Evolutionary conservation across 2,329 filamentous ascomycete species (phyloP).

Genomic region (Zasmidium citrigriseum): DNA sequence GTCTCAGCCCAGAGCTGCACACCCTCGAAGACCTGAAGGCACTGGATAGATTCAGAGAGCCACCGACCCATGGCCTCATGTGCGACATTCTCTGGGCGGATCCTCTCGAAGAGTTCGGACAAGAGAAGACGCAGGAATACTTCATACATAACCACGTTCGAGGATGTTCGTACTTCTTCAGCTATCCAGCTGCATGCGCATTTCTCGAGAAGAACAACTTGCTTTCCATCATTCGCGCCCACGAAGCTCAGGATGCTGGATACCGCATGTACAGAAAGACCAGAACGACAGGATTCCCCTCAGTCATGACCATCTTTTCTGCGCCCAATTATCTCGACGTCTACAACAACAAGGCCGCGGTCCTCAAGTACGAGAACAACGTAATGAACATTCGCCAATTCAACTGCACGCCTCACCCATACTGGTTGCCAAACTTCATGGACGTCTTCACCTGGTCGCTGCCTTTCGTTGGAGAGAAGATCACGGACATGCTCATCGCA

Average conservation of each 20-base stretch:
- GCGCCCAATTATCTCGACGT: slow-evolving; percentile 98
- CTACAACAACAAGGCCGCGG: slow-evolving; percentile 99
- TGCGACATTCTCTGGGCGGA: slow-evolving; percentile 99
- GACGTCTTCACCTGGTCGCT: slow-evolving; percentile 99
- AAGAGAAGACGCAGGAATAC: slow-evolving; percentile 97
- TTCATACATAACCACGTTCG: slow-evolving; percentile 98
- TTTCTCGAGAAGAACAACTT: slow-evolving; percentile 99
- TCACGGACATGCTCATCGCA: slow-evolving; percentile 98
- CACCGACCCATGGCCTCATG: slow-evolving; percentile 96
- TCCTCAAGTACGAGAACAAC: slow-evolving; percentile 99
- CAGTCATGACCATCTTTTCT: slow-evolving; percentile 99
- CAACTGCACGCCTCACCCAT: slow-evolving; percentile 98
- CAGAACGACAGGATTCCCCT: slow-evolving; percentile 94
- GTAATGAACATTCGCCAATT: slow-evolving; percentile 99
- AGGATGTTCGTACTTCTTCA: slow-evolving; percentile 99
- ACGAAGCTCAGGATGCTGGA: slow-evolving; percentile 97
- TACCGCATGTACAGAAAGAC: slow-evolving; percentile 99
- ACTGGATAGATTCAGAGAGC: slow-evolving; percentile 97
- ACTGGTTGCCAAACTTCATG: slow-evolving; percentile 99
- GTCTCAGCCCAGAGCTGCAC: slow-evolving; percentile 91
- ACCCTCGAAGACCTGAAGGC: slow-evolving; percentile 94
- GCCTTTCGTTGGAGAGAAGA: slow-evolving; percentile 96
- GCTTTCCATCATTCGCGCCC: slow-evolving; percentile 92
- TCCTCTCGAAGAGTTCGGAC: slow-evolving; percentile 95
- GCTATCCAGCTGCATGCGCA: slow-evolving; percentile 92